These are phyloP conservation scores for Suillus bovinus DNA, from an alignment of 768 basidiomycete species.

Conservation along the genomic window DNA sequence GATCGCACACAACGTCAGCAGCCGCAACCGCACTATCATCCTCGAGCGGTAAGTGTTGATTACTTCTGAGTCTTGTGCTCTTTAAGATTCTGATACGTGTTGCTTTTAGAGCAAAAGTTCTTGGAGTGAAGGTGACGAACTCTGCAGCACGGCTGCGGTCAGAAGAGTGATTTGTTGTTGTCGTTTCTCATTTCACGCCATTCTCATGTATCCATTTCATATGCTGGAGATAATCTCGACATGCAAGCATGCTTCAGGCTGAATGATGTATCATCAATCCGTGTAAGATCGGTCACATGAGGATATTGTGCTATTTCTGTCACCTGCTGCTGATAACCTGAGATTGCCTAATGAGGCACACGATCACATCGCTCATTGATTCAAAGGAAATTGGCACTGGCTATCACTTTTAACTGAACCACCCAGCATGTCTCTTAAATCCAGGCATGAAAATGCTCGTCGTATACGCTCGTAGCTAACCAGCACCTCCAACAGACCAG, in stretches of 20 bases:
- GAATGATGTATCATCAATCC: conserved; percentile 12
- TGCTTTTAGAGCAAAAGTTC: conserved; percentile 66
- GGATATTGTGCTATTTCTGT: neutral
- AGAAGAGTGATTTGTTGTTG: conserved; percentile 71
- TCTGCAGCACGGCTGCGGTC: conserved; percentile 89
- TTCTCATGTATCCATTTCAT: conserved; percentile 53
- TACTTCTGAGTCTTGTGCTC: neutral
- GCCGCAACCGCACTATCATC: conserved; percentile 90
- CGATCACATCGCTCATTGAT: conserved; percentile 18
- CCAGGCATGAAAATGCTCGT: conserved; percentile 25
- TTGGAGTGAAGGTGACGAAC: conserved; percentile 95
- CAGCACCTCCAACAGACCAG: conserved; percentile 39
- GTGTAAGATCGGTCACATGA: conserved; percentile 5
- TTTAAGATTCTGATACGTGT: conserved; percentile 11
- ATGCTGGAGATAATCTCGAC: conserved; percentile 48
- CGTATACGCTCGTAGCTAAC: conserved; percentile 5
- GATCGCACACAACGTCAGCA: conserved; percentile 95
- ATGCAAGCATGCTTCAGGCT: conserved; percentile 49
- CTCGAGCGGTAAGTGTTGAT: conserved; percentile 68
- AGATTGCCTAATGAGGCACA: conserved; percentile 28
- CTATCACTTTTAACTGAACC: conserved; percentile 10
- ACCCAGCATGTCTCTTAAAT: conserved; percentile 22
- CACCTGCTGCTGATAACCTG: neutral
- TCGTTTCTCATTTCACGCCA: conserved; percentile 38
- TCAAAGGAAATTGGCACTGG: conserved; percentile 11